Percentiles rank a stretch among this genome's conserved stretches.
Conservation (phyloP, 164 flowering plant genomes). For the Stephania japonica region DNA sequence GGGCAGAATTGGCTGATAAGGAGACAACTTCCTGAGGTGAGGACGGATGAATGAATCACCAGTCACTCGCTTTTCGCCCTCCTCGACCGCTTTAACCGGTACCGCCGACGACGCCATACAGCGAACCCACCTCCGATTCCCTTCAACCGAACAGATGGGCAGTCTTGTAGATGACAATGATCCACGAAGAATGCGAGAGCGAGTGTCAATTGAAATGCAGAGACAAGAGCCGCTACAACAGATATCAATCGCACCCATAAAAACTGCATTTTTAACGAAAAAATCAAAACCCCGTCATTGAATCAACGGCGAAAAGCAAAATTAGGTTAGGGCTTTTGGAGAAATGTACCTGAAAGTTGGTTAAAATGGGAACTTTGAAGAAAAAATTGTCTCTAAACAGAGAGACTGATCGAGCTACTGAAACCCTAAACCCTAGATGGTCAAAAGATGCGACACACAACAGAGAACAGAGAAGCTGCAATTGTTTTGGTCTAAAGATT, state of each 20-base stretch:
- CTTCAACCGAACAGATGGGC: constrained; percentile 24
- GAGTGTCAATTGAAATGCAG: constrained; percentile 18
- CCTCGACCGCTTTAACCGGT: constrained; percentile 28
- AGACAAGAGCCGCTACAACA: constrained; percentile 24
- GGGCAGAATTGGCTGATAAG: constrained; percentile 94
- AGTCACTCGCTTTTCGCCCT: constrained; percentile 25
- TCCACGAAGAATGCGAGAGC: not conserved
- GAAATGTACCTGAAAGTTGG: not conserved
- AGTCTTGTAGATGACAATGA: not conserved
- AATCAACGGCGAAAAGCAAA: not conserved
- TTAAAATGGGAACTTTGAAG: not conserved
- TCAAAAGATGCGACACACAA: no score
- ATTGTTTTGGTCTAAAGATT: not conserved
- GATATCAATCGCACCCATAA: constrained; percentile 41
- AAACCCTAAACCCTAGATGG: no score
- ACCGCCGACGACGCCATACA: constrained; percentile 50
- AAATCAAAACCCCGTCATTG: not conserved
- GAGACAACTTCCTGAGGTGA: constrained; percentile 71
- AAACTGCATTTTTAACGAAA: constrained; percentile 19
- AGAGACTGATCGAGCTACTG: not conserved
- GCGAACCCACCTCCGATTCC: constrained; percentile 21
- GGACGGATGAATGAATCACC: constrained; percentile 83
- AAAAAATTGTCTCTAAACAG: not conserved
- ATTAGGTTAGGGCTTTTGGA: not conserved
- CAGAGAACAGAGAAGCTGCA: no score